phyloP scores from a whole-genome alignment of 495 filamentous ascomycete species.

The Antarctomyces pellizariae region DNA sequence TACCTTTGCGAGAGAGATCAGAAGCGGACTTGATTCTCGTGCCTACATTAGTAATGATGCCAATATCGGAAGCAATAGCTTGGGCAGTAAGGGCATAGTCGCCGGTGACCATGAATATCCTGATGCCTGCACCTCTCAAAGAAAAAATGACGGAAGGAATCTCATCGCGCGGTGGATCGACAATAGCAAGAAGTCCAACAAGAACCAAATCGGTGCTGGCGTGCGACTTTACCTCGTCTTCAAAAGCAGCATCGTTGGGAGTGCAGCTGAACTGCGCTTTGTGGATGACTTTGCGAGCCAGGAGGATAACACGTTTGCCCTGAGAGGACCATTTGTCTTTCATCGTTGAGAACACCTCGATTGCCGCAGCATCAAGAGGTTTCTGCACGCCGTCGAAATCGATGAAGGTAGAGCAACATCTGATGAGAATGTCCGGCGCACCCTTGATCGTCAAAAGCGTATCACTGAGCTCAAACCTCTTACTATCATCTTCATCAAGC shows the following conservation, averaged over 20 bases:
- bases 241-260: conserved; percentile 22
- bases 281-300: conserved; percentile 32
- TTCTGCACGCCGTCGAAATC: conserved; percentile 22
- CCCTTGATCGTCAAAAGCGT: conserved; percentile 36
- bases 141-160: conserved; percentile 34
- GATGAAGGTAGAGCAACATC: conserved; percentile 26
- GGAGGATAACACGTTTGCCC: conserved; percentile 37
- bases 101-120: conserved; percentile 53
- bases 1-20: conserved; percentile 16
- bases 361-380: conserved; percentile 17
- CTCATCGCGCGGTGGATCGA: conserved; percentile 42
- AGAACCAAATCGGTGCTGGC: conserved; percentile 27
- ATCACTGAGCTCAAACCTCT: not conserved
- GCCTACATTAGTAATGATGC: conserved; percentile 29
- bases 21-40: conserved; percentile 16
- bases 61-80: conserved; percentile 41
- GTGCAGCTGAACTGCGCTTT: conserved; percentile 13
- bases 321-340: conserved; percentile 40
- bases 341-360: conserved; percentile 20
- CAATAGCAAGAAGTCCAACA: conserved; percentile 39
- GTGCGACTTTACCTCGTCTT: conserved; percentile 23
- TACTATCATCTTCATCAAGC: conserved; percentile 13
- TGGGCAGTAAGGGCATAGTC: conserved; percentile 48
- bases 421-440: conserved; percentile 37
- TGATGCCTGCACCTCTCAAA: conserved; percentile 34